These are phyloP conservation scores for Gracilaria domingensis DNA, from an alignment of 23 red algal species.

Conservation along the genomic window DNA sequence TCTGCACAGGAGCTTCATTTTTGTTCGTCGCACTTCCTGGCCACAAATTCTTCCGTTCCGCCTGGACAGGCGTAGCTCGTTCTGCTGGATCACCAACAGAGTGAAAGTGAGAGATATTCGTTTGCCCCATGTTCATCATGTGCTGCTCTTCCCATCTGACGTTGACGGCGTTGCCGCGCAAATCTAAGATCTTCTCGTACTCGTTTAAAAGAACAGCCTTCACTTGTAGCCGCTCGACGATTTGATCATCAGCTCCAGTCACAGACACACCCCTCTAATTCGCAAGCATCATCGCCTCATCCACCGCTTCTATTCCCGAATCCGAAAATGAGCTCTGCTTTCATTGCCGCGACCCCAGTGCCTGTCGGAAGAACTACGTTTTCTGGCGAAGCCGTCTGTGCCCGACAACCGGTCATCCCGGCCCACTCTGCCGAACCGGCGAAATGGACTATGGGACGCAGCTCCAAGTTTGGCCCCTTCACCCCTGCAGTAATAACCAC, in stretches of 20 bases:
- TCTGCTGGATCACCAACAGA: conserved; percentile 3
- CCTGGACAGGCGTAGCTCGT: conserved; percentile 7
- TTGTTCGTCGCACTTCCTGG: neutral
- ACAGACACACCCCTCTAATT: too few relatives aligned
- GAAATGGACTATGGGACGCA: conserved; percentile 65
- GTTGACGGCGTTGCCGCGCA: neutral
- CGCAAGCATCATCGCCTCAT: too few relatives aligned
- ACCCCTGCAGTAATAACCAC: conserved; percentile 85
- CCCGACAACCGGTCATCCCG: neutral
- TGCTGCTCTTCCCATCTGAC: neutral
- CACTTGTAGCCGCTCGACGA: neutral
- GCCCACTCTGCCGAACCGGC: neutral
- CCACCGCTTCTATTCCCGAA: neutral
- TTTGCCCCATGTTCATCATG: neutral
- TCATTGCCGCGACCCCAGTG: conserved; percentile 55
- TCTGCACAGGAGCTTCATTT: neutral
- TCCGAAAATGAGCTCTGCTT: conserved; percentile 17
- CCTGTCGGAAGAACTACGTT: conserved; percentile 14
- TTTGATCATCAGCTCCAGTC: too few relatives aligned
- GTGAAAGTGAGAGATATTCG: neutral
- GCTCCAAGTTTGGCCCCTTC: conserved; percentile 90
- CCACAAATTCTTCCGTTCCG: conserved; percentile 9
- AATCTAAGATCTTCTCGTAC: neutral
- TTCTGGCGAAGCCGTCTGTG: conserved; percentile 2
- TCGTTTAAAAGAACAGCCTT: neutral